Conservation (phyloP, 805 yeast genomes). For the Spathaspora arborariae region DNA sequence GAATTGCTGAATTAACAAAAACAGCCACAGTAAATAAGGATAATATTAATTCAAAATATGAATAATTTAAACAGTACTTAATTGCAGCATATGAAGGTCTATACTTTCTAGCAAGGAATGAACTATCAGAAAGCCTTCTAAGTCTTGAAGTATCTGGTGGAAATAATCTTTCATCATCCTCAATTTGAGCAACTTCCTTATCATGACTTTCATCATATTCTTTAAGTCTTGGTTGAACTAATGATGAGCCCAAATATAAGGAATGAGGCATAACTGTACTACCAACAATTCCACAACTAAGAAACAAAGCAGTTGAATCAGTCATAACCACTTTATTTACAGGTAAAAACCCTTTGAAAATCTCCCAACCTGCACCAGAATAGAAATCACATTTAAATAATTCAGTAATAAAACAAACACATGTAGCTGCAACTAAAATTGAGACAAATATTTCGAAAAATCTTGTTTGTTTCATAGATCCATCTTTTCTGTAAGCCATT, state of each 20-base stretch:
- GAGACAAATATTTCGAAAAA: slow-evolving; percentile 77
- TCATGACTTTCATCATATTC: slow-evolving; percentile 28
- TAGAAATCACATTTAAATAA: slow-evolving; percentile 51
- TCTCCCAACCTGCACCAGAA: slow-evolving; percentile 48
- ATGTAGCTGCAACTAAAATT: slow-evolving; percentile 66
- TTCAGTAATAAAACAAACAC: slow-evolving; percentile 70
- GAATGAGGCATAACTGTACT: slow-evolving; percentile 50
- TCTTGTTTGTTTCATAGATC: slow-evolving; percentile 70
- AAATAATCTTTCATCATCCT: slow-evolving; percentile 16
- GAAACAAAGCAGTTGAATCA: slow-evolving; percentile 37
- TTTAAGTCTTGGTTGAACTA: slow-evolving; percentile 41
- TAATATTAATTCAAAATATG: slow-evolving; percentile 36
- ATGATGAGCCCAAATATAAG: slow-evolving; percentile 41
- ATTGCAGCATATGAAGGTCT: slow-evolving; percentile 41
- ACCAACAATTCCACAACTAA: slow-evolving; percentile 44
- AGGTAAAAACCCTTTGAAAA: slow-evolving; percentile 71
- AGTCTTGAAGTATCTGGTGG: slow-evolving; percentile 4
- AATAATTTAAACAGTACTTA: slow-evolving; percentile 36
- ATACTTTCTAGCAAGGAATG: slow-evolving; percentile 28
- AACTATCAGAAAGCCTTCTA: slow-evolving; percentile 23
- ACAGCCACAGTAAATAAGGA: slow-evolving; percentile 42
- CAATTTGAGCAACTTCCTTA: slow-evolving; percentile 10
- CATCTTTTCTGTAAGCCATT: slow-evolving; percentile 71
- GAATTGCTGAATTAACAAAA: slow-evolving; percentile 42
- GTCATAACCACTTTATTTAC: slow-evolving; percentile 23